Evolutionary conservation across 176 grass and related monocot species (phyloP).

Genomic region (Bonia amplexicaulis): DNA sequence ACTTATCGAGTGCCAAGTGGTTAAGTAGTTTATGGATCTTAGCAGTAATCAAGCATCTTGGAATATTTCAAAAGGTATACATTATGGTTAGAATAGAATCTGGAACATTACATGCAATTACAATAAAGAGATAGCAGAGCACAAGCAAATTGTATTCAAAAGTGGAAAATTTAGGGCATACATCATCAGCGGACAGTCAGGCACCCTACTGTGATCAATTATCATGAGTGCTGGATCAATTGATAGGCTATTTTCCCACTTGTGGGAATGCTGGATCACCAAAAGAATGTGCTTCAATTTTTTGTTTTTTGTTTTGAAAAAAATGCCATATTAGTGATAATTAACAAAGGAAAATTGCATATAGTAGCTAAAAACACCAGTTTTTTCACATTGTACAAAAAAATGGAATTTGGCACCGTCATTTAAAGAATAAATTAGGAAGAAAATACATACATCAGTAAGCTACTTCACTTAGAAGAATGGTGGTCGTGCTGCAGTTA

Average conservation of each 20-base stretch:
- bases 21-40: background rate
- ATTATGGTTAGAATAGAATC: background rate
- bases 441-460: background rate
- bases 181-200: background rate
- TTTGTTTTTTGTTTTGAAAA: too few species aligned
- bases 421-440: background rate
- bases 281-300: too few species aligned
- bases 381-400: too few species aligned
- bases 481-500: too few species aligned
- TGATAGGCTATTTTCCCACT: too few species aligned
- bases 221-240: background rate
- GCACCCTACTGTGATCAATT: background rate
- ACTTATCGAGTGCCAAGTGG: background rate
- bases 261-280: too few species aligned
- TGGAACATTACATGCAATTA: background rate
- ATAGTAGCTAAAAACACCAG: too few species aligned
- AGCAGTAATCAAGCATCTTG: background rate
- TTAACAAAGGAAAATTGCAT: too few species aligned
- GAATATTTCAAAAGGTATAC: background rate
- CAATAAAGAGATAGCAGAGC: background rate
- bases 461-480: background rate
- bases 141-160: too few species aligned
- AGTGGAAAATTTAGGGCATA: too few species aligned
- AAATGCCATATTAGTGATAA: too few species aligned
- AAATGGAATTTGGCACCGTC: too few species aligned